phyloP scores from a whole-genome alignment of 352 stramenopile species.

The Pythium dissimile region DNA sequence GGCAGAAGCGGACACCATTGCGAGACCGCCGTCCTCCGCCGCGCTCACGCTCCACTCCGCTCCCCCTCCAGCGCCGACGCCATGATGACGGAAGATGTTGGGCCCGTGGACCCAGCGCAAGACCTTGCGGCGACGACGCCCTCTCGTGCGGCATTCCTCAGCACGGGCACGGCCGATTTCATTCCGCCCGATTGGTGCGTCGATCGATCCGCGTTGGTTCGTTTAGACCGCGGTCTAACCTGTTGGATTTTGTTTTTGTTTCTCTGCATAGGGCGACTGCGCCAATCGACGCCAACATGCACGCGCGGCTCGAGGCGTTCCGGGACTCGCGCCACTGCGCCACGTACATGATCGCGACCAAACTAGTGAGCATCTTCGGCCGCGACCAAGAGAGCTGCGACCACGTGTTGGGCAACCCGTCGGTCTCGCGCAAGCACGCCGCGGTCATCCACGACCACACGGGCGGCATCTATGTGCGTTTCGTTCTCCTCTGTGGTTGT shows the following conservation, averaged over 20 bases:
- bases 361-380: conserved; percentile 80
- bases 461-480: conserved; percentile 77
- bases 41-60: background rate
- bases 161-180: conserved; percentile 71
- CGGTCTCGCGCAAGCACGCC: conserved; percentile 83
- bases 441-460: conserved; percentile 78
- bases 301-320: conserved; percentile 73
- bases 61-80: background rate
- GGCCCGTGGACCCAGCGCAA: conserved; percentile 1
- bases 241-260: background rate
- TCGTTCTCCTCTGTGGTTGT: background rate
- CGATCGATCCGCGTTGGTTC: background rate
- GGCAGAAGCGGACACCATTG: conserved; percentile 17
- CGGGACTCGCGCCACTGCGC: conserved; percentile 73
- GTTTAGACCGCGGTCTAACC: background rate
- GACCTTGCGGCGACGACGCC: conserved; percentile 25
- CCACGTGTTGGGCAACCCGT: conserved; percentile 85
- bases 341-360: conserved; percentile 84
- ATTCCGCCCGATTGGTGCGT: conserved; percentile 72
- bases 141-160: conserved; percentile 72
- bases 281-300: conserved; percentile 57
- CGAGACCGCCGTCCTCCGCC: background rate
- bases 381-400: conserved; percentile 84
- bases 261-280: conserved; percentile 45
- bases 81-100: conserved; percentile 19